Base-by-base conservation (phyloP, 2,329 filamentous ascomycete species). In the Talaromyces amestolkiae region DNA sequence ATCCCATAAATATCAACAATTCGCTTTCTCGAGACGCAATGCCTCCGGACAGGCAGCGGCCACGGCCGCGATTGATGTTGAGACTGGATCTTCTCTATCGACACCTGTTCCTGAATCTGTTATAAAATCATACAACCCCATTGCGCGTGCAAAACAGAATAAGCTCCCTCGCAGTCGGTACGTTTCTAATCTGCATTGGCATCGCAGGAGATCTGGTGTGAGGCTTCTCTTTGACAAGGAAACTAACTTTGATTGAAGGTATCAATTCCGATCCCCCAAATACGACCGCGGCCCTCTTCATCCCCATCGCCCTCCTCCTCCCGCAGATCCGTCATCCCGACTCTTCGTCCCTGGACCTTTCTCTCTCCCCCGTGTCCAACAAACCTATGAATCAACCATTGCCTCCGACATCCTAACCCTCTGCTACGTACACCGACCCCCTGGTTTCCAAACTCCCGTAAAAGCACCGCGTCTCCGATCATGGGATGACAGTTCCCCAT, bases 221-320 rank as follows among this genome's bases (percentile, higher is more conserved):
- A 53, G 15, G 4, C 22, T 13, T 3, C 11, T 53, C 17, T n/a
- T n/a, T 13, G 19, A 17, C 3, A 49, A 51, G 13, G 27, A 54
- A 22, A 54, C 51, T 54, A 37, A 54, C 17, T 35, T 13, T 22
- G 10, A 54, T 60, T 67, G 33, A 68, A 96, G 94, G 85, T 99
- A 98, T 82, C 91, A 96, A 80, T 98, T 91, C 79, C 92, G 93
- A 69, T 90, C 94, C 60, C 95, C 95, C 69, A 95, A 94, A 81
- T 99, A 93, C 85, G 89, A 97, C 79, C 91, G 94, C 74, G 95
- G 95, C 65, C 93, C 93, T 69, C 85, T 98, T 27, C 93, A 98
- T 77, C 95, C 95, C 60, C 88, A 97, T 73, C 92, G 97, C 81
- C 91, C 92, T 66, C 94, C 92, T n/a, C 85, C 88, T 45, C 86